Base-by-base conservation (phyloP, 495 filamentous ascomycete genomes). In the Sabuloglossum arenarium region DNA sequence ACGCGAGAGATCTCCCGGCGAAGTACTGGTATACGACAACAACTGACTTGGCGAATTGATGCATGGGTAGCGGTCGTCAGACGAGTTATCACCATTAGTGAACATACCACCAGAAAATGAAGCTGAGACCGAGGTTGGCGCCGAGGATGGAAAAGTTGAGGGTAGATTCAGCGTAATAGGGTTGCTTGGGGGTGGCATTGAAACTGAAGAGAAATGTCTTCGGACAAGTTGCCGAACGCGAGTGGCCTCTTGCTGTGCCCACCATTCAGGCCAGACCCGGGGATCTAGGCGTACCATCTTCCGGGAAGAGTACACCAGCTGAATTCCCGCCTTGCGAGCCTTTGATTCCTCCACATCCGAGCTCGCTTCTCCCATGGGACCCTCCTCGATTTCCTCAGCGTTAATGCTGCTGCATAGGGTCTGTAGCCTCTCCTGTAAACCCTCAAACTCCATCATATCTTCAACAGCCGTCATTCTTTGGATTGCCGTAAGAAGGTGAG, bases 231-330 rank as follows among this genome's bases (percentile, higher is more conserved):
- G 73, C 56, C 79, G 73, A 58, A 86, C 76, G 25, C 82, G 74
- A n/a, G 72, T 65, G 57, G 77, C 77, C 61, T 86, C 82, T 60
- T 86, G 82, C 58, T 82, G 77, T 31, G 78, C 75, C 70, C 75
- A 86, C 82, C 82, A 86, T 50, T 84, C 77, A 19, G 68, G 68
- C 82, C 82, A 86, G 6, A 75, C 70, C 8, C 71, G 67, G 25
- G 80, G 74, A 52, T 78, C 74, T 5, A 83, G 67, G 8, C 65
- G 63, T 31, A 77, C 75, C 46, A 69, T 70, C 42, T 76, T 69
- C 53, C 72, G 74, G 21, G 73, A 69, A 12, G 79, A 64, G 61
- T 80, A 71, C 9, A 74, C 67, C 0, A 84, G 16, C 62, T 63
- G 14, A 73, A 70, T 16, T 68, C 63, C 0, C 62, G 65, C 25